phyloP scores from a whole-genome alignment of 768 basidiomycete species.

The Lactarius psammicola region DNA sequence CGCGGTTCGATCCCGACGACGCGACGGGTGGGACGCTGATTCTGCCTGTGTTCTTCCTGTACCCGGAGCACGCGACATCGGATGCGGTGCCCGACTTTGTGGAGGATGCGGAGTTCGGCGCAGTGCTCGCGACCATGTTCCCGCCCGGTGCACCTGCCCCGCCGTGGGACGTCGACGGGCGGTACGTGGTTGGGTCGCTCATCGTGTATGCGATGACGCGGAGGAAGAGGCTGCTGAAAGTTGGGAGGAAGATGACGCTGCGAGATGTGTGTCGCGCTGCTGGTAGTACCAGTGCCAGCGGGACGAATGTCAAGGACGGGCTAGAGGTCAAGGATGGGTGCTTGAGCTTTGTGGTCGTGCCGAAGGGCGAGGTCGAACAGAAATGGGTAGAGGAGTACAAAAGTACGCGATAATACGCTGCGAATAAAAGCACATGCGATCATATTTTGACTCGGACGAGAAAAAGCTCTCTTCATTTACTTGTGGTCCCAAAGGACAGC shows the following conservation, averaged over 20 bases:
- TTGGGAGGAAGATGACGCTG: constrained; percentile 88
- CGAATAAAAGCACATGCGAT: not conserved
- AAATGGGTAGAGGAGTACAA: constrained; percentile 92
- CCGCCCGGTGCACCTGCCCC: constrained; percentile 64
- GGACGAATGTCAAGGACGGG: constrained; percentile 71
- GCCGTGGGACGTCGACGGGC: constrained; percentile 69
- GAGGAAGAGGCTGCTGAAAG: constrained; percentile 75
- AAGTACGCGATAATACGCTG: constrained; percentile 38
- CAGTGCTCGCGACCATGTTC: constrained; percentile 80
- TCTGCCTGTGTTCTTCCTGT: constrained; percentile 89
- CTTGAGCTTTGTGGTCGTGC: constrained; percentile 74
- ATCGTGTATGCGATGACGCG: constrained; percentile 83
- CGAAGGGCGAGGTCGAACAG: constrained; percentile 71
- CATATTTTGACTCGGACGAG: not conserved
- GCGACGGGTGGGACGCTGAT: constrained; percentile 58
- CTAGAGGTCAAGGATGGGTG: constrained; percentile 82
- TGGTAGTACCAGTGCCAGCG: constrained; percentile 39
- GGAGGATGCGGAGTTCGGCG: constrained; percentile 79
- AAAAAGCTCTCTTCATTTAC: too few relatives aligned
- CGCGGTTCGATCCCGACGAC: constrained; percentile 68
- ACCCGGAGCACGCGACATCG: constrained; percentile 85
- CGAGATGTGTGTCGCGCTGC: constrained; percentile 69
- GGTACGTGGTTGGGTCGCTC: constrained; percentile 64
- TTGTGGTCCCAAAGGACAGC: too few relatives aligned
- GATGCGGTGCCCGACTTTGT: constrained; percentile 86